Evolutionary conservation across 2,329 filamentous ascomycete genomes (phyloP).

Genomic region (Cladophialophora psammophila): DNA sequence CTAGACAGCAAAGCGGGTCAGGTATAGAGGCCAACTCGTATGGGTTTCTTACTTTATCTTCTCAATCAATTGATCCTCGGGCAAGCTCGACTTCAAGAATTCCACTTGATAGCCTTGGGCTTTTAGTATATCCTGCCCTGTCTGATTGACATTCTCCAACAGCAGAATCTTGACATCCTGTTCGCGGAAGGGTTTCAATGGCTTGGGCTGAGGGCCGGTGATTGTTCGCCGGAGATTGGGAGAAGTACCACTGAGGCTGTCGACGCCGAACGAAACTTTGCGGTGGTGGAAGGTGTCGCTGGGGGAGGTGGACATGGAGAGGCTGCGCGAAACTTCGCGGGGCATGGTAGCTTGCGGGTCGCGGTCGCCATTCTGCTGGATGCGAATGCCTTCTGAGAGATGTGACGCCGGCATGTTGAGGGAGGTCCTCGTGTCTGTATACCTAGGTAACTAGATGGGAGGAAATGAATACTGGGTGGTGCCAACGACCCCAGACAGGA

Average conservation of each 20-base stretch:
- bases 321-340: constrained; percentile 63
- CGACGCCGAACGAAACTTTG: constrained; percentile 40
- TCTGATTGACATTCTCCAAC: constrained; percentile 93
- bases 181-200: constrained; percentile 92
- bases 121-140: constrained; percentile 81
- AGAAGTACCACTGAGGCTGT: constrained; percentile 53
- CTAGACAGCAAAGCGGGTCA: constrained; percentile 53
- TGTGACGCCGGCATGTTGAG: constrained; percentile 37
- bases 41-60: constrained; percentile 76
- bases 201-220: constrained; percentile 66
- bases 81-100: constrained; percentile 83
- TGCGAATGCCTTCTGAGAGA: constrained; percentile 38
- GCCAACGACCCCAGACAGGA: background rate
- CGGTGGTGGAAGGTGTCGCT: constrained; percentile 69
- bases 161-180: constrained; percentile 96
- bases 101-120: constrained; percentile 96
- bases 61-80: constrained; percentile 92
- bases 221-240: constrained; percentile 52
- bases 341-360: constrained; percentile 29
- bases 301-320: constrained; percentile 78
- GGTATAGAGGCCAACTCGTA: background rate
- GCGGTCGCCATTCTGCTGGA: constrained; percentile 31
- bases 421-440: background rate
- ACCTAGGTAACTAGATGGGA: background rate
- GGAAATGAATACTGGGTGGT: background rate